A percentile compares a stretch with the other conserved stretches of the same genome.
phyloP scores from a whole-genome alignment of 1,139 yeast species.

The Wickerhamiella infanticola region DNA sequence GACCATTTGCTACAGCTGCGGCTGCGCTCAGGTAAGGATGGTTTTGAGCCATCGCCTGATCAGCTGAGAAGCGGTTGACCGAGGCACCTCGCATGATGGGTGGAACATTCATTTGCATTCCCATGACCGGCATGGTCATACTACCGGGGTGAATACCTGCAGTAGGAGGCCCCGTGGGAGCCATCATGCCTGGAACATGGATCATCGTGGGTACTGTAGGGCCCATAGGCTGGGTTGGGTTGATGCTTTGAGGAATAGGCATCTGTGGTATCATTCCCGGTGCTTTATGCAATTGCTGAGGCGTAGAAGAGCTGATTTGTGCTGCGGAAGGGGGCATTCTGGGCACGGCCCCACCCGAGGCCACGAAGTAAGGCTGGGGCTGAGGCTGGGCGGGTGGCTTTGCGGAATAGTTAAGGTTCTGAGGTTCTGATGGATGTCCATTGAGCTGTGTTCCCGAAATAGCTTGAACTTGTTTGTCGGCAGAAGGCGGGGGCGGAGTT shows the following conservation, averaged over 20 bases:
- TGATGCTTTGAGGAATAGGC: background rate
- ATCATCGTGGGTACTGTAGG: background rate
- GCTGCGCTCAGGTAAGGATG: background rate
- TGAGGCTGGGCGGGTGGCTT: too few species aligned
- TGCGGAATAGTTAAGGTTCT: too few species aligned
- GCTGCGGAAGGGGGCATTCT: too few species aligned
- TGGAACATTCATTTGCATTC: background rate
- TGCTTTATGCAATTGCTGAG: background rate
- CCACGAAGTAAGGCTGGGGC: too few species aligned
- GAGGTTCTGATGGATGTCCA: too few species aligned
- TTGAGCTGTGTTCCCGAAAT: too few species aligned
- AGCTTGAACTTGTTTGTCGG: too few species aligned
- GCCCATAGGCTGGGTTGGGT: background rate
- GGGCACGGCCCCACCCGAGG: too few species aligned
- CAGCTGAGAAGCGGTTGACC: background rate
- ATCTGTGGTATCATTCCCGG: background rate
- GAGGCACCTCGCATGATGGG: background rate
- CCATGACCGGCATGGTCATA: background rate
- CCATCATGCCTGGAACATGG: background rate
- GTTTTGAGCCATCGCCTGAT: background rate
- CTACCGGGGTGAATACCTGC: background rate
- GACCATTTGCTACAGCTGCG: slow-evolving; percentile 1
- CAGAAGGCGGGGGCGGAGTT: too few species aligned
- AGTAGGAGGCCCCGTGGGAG: background rate
- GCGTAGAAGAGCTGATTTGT: background rate